These are phyloP conservation scores for Zygoascus ofunaensis DNA, from an alignment of 805 yeast genomes.

Conservation along the genomic window DNA sequence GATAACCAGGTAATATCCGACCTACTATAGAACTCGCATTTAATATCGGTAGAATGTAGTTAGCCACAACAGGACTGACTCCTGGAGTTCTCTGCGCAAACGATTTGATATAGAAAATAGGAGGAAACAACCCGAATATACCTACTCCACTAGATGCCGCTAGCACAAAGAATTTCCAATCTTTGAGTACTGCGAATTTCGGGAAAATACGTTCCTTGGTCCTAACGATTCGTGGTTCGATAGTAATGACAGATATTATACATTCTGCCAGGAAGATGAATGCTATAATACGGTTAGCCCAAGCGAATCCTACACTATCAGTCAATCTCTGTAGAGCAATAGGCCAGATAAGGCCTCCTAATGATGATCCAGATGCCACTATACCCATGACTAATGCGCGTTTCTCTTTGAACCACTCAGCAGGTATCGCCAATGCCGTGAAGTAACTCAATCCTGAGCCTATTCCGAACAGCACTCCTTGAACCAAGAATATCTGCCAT, in stretches of 20 bases:
- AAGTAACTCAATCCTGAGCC: constrained; percentile 38
- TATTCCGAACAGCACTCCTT: constrained; percentile 44
- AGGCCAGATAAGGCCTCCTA: constrained; percentile 44
- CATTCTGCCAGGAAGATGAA: constrained; percentile 27
- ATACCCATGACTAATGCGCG: constrained; percentile 43
- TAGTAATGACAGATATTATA: constrained; percentile 3
- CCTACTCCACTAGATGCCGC: constrained; percentile 13
- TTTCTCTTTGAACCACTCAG: constrained; percentile 41
- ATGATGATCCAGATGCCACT: constrained; percentile 39
- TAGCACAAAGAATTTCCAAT: constrained; percentile 16
- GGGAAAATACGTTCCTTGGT: constrained; percentile 8
- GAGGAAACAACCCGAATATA: constrained; percentile 23
- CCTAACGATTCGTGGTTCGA: constrained; percentile 7
- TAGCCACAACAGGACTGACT: constrained; percentile 14
- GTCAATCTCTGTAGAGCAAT: constrained; percentile 36
- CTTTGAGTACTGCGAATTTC: constrained; percentile 20
- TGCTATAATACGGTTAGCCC: constrained; percentile 45
- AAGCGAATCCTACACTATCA: constrained; percentile 39
- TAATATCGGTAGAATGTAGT: constrained; percentile 24
- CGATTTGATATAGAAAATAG: constrained; percentile 25
- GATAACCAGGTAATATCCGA: constrained; percentile 38
- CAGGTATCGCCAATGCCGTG: constrained; percentile 37
- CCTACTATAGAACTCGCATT: constrained; percentile 37
- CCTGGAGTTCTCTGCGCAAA: constrained; percentile 17
- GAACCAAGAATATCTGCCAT: constrained; percentile 46